Base-by-base conservation (phyloP, 2,329 filamentous ascomycete genomes). In the Penicillium sp. region DNA sequence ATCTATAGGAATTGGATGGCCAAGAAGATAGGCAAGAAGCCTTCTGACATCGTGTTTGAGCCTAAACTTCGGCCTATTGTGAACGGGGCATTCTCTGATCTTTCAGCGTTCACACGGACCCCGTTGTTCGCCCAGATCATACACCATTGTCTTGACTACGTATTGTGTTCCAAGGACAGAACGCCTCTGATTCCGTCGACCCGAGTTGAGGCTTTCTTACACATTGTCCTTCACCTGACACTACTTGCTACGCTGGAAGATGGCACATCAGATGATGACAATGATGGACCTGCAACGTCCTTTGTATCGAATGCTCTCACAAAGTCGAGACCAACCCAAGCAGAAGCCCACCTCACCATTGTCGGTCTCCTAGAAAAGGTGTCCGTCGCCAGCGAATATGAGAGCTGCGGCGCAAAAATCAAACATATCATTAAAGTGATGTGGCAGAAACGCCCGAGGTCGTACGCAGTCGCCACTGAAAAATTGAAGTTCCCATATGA, bases 181-280 rank as follows among this genome's bases (percentile, higher is more conserved):
- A 91, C 89, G 0, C 88, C 90, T 0, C 84, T 80, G 18, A 87
- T 97, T 24, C 90, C 91, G 8, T 80, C 82, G 11, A 96, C 92
- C 1, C 84, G 94, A 53, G 82, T 97, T 8, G 94, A 99, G 74
- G 88, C 90, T 0, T 97, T 96, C 73, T 76, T 97, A 30, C 93
- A 97, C 67, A 89, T 97, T 47, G 87, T 96, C 1, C 76, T 99
- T 30, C 94, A 99, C 71, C 79, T 99, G 11, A 81, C 91, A 3
- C 82, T 97, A 42, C 85, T 97, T 51, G 92, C 92, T 14, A 86
- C 96, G 43, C 78, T 89, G 3, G 94, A 97, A 73, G 94, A 97
- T 66, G 80, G 83, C 64, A 79, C 82, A 14, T 77, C 80, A 56
- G 82, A 87, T 33, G 78, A 78, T 11, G 73, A 76, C 65, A 70